Base-by-base conservation (phyloP, 352 stramenopile species). In the Pythium dissimile region DNA sequence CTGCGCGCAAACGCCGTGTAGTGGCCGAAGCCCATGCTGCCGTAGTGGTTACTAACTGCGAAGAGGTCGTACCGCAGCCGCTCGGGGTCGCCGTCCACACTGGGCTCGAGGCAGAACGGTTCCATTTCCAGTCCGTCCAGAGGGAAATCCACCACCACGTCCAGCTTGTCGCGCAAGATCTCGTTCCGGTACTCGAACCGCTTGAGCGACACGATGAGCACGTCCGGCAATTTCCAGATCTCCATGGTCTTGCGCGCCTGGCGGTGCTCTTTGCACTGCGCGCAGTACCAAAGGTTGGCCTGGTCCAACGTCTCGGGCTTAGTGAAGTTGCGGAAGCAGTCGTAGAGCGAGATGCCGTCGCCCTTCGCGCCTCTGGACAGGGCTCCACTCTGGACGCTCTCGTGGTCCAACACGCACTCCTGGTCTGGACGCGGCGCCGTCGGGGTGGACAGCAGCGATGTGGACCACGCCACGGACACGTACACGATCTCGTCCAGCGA, bases 41-140 rank as follows among this genome's bases (percentile, higher is more conserved):
- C 89, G 44, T 93, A 95, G 71, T 97, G 89, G 57, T 97, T 96
- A 59, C 81, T 89, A 45, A 96, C 88, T 12, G 80, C 89, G 44
- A 94, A 96, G 11, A 96, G 62, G 64, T 96, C 85, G 67, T 96
- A 97, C 28, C 63, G 61, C 6, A 89, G 41, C 38, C 77, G 59
- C 27, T 77, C 66, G 32, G 73, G 62, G 26, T 73, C 62, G 21
- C 47, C 46, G 7, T 55, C 66, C 51, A n/a, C n/a, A n/a, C n/a
- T n/a, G n/a, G 75, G 71, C 52, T 89, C 71, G n/a, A 93, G 77
- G 39, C 86, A 84, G 66, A 83, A 96, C 20, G 71, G 66, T 11
- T 68, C 59, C 74, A 98, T 87, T 52, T 97, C 86, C 18, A 97
- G 67, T 26, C 66, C 67, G 15, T 92, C 76, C 7, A 97, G 62